phyloP scores from a whole-genome alignment of 305 asterid genomes.

The Galium porrigens region DNA sequence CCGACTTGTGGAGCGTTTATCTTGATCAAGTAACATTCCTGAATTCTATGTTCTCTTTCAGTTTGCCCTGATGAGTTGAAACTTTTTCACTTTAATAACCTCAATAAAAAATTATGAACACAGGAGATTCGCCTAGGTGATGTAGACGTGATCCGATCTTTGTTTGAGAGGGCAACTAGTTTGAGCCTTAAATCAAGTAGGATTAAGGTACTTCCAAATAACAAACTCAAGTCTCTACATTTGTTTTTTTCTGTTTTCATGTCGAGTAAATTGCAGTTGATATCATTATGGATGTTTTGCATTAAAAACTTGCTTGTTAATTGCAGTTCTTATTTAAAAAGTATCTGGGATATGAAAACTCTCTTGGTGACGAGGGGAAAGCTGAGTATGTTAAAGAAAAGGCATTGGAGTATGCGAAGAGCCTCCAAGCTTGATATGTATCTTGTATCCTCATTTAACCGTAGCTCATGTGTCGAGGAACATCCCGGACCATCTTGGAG shows the following conservation, averaged over 20 bases:
- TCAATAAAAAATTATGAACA: slow-evolving; percentile 13
- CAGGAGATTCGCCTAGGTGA: slow-evolving; percentile 85
- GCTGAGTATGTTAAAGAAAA: slow-evolving; percentile 23
- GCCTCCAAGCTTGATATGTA: slow-evolving; percentile 27
- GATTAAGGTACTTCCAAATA: slow-evolving; percentile 46
- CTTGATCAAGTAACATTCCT: slow-evolving; percentile 56
- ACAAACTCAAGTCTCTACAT: background rate
- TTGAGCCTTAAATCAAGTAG: slow-evolving; percentile 70
- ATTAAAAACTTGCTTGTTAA: slow-evolving; percentile 10
- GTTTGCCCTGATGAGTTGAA: background rate
- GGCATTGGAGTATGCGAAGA: slow-evolving; percentile 75
- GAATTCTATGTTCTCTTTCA: background rate
- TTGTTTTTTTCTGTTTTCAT: background rate
- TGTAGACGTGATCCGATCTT: slow-evolving; percentile 55
- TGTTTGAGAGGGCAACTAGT: slow-evolving; percentile 84
- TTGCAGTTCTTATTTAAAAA: slow-evolving; percentile 53
- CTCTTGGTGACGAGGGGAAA: slow-evolving; percentile 49
- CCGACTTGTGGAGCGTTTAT: slow-evolving; percentile 87
- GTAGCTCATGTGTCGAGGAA: background rate
- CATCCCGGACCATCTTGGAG: too few relatives aligned
- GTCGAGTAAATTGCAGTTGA: background rate
- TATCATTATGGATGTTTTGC: background rate
- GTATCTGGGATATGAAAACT: slow-evolving; percentile 24
- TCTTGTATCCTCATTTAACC: background rate
- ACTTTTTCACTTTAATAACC: slow-evolving; percentile 1